Conservation (phyloP, 208 protist species). For the Crithidia sp. region DNA sequence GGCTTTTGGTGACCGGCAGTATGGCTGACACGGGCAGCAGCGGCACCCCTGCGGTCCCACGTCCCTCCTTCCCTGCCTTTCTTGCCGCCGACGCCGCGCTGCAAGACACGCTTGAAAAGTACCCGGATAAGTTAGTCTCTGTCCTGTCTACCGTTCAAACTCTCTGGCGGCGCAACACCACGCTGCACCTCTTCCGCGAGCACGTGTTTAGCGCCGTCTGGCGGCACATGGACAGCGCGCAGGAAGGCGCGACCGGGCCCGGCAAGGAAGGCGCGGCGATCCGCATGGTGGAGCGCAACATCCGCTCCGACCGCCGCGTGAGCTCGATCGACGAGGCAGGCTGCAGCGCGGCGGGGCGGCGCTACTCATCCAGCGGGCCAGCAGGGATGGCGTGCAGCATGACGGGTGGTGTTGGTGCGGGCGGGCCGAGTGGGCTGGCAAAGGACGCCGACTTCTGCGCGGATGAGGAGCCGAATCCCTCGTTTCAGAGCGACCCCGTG, state of each 20-base stretch:
- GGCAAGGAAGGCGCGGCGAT: conserved; percentile 16
- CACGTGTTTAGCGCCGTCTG: conserved; percentile 49
- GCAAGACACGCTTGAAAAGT: conserved; percentile 16
- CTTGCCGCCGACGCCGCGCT: conserved; percentile 16
- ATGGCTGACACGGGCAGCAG: neutral
- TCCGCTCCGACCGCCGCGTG: conserved; percentile 12
- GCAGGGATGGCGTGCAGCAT: neutral
- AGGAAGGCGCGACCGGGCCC: conserved; percentile 30
- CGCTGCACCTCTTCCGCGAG: conserved; percentile 41
- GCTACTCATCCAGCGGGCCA: neutral
- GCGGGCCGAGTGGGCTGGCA: neutral
- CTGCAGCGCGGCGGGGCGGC: neutral
- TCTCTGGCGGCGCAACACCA: conserved; percentile 47
- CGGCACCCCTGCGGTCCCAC: neutral
- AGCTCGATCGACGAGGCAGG: conserved; percentile 6
- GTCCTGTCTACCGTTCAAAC: conserved; percentile 41
- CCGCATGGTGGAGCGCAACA: conserved; percentile 19
- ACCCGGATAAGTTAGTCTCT: conserved; percentile 14
- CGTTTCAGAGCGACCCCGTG: conserved; percentile 27
- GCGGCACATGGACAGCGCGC: conserved; percentile 47
- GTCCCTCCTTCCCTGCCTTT: conserved; percentile 18
- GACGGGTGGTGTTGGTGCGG: neutral
- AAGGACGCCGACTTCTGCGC: conserved; percentile 12
- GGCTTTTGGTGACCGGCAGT: neutral
- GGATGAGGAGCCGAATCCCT: conserved; percentile 15